phyloP scores from a whole-genome alignment of 306 rosid genomes.

The Delonix regia region DNA sequence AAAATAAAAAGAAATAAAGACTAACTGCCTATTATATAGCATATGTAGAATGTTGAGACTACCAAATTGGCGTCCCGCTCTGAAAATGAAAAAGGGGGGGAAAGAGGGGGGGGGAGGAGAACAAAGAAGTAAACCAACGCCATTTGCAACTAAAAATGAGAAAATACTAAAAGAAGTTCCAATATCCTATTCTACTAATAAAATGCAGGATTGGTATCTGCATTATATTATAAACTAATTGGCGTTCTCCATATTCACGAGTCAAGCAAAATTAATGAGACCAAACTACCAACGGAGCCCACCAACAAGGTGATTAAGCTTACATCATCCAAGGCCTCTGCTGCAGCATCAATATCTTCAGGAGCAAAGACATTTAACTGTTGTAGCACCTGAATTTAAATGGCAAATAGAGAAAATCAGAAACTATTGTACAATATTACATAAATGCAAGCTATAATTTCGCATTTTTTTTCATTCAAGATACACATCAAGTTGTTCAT shows the following conservation, averaged over 20 bases:
- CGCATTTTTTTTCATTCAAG: neutral
- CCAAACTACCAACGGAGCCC: conserved; percentile 12
- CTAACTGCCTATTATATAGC: neutral
- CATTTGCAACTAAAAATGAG: neutral
- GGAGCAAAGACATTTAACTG: conserved; percentile 78
- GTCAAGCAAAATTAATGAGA: conserved; percentile 19
- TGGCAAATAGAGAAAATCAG: conserved; percentile 1
- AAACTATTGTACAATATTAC: neutral
- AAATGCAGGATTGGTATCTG: neutral
- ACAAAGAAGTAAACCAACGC: neutral
- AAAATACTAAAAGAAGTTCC: neutral
- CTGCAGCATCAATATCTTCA: conserved; percentile 78
- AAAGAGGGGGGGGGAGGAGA: neutral
- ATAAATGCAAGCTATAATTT: neutral
- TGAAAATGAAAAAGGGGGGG: neutral
- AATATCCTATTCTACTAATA: no score
- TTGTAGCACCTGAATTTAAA: conserved; percentile 63
- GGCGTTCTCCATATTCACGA: neutral
- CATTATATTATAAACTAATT: neutral
- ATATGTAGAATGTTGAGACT: neutral
- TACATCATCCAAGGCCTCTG: conserved; percentile 83
- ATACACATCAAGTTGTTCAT: neutral
- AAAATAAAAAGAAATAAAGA: neutral
- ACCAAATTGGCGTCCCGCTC: conserved; percentile 2
- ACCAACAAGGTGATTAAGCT: conserved; percentile 34